These are phyloP conservation scores for Euphorbia tirucalli DNA, from an alignment of 345 rosid species.

Conservation along the genomic window DNA sequence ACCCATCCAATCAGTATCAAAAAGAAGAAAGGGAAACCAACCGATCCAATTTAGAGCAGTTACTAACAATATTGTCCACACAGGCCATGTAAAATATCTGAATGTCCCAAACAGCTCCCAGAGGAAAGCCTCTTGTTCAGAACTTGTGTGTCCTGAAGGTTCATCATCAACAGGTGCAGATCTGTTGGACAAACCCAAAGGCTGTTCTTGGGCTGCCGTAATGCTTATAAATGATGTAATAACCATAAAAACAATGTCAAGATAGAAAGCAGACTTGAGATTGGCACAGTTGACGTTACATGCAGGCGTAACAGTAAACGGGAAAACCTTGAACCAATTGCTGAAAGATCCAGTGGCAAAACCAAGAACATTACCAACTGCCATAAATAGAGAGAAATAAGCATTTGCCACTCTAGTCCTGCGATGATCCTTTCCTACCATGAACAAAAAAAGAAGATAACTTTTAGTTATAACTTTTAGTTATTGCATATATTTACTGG, in stretches of 20 bases:
- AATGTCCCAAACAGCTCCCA: constrained; percentile 91
- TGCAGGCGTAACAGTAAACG: constrained; percentile 71
- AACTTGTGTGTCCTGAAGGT: constrained; percentile 45
- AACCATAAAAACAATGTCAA: constrained; percentile 64
- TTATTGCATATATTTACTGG: constrained; percentile 1
- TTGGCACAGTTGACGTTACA: constrained; percentile 82
- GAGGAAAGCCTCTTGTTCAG: constrained; percentile 72
- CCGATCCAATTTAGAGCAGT: constrained; percentile 89
- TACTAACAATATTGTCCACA: constrained; percentile 75
- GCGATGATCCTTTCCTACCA: constrained; percentile 79
- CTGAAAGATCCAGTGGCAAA: constrained; percentile 86
- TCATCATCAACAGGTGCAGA: constrained; percentile 35
- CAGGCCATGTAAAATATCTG: constrained; percentile 62
- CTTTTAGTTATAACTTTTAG: constrained; percentile 17
- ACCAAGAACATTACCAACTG: constrained; percentile 88
- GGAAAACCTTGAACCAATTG: constrained; percentile 83
- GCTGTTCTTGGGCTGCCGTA: constrained; percentile 66
- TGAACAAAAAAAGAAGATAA: constrained; percentile 24
- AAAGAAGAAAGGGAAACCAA: constrained; percentile 89
- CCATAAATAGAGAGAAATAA: constrained; percentile 91
- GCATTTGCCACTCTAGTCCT: constrained; percentile 93
- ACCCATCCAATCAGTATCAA: constrained; percentile 99
- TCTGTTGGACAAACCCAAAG: constrained; percentile 40
- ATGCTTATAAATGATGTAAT: constrained; percentile 62
- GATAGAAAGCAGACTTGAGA: constrained; percentile 88